Conservation (phyloP, 2,329 filamentous ascomycete species). For the Fusarium piperis region DNA sequence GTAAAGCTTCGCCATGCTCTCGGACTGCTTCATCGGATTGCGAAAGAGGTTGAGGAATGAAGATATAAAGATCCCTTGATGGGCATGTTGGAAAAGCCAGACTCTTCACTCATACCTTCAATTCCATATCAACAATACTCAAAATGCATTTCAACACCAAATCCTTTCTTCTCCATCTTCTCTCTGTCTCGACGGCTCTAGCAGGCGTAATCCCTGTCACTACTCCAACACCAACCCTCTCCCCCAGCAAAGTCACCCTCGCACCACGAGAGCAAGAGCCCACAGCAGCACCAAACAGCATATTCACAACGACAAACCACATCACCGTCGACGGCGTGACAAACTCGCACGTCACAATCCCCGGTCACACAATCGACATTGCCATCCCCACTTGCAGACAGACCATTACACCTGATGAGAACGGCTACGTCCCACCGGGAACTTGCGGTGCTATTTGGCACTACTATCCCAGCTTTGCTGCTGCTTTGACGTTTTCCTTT, state of each 20-base stretch:
- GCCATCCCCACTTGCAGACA: conserved; percentile 50
- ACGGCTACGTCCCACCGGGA: conserved; percentile 47
- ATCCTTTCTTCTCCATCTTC: conserved; percentile 26
- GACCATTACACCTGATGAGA: conserved; percentile 46
- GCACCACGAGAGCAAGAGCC: background rate
- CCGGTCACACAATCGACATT: conserved; percentile 46
- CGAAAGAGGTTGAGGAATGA: conserved; percentile 11
- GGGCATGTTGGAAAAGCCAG: background rate
- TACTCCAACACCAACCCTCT: conserved; percentile 7
- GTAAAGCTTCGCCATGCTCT: conserved; percentile 11
- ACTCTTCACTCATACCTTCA: background rate
- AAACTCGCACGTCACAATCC: conserved; percentile 30
- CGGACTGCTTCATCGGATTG: conserved; percentile 11
- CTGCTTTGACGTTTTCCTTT: conserved; percentile 42
- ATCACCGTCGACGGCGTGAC: conserved; percentile 35
- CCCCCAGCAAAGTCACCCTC: conserved; percentile 11
- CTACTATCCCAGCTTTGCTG: conserved; percentile 47
- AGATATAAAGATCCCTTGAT: background rate
- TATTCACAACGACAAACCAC: conserved; percentile 44
- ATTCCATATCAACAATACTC: background rate
- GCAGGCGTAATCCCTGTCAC: conserved; percentile 11
- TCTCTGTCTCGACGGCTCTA: conserved; percentile 5
- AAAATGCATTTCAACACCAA: conserved; percentile 25
- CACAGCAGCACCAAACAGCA: conserved; percentile 17
- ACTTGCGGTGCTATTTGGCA: conserved; percentile 45